These are phyloP conservation scores for Cadophora luteo-olivacea DNA, from an alignment of 2,329 filamentous ascomycete species.

Conservation along the genomic window DNA sequence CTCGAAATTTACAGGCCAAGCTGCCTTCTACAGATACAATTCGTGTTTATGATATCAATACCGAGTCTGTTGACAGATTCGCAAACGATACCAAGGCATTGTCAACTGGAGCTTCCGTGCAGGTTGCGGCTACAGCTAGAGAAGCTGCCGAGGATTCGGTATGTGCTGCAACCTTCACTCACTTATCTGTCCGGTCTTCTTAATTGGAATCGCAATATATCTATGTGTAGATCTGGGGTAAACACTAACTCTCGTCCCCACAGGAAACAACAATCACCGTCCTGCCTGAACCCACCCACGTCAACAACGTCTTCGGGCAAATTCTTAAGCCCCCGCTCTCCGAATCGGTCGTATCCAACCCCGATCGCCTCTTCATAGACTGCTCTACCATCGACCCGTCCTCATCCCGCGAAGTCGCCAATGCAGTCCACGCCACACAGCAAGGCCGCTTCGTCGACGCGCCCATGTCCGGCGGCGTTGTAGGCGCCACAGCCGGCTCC, in stretches of 20 bases:
- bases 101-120: constrained; percentile 53
- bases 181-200: too few species aligned
- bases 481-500: constrained; percentile 85
- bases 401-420: constrained; percentile 80
- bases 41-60: constrained; percentile 70
- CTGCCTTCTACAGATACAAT: constrained; percentile 67
- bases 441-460: constrained; percentile 88
- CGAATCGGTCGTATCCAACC: constrained; percentile 52
- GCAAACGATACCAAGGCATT: constrained; percentile 51
- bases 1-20: constrained; percentile 71
- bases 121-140: constrained; percentile 61
- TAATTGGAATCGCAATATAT: constrained; percentile 23
- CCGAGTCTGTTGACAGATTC: constrained; percentile 61
- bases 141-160: constrained; percentile 58
- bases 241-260: constrained; percentile 46
- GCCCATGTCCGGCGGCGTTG: constrained; percentile 95
- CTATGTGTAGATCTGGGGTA: constrained; percentile 66
- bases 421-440: constrained; percentile 68
- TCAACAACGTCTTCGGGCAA: constrained; percentile 79
- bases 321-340: constrained; percentile 70
- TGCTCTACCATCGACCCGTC: constrained; percentile 95
- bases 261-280: constrained; percentile 89
- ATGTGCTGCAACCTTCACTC: neutral
- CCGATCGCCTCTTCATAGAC: constrained; percentile 85
- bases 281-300: constrained; percentile 87